phyloP scores from a whole-genome alignment of 2,329 filamentous ascomycete genomes.

The Aspergillus spinulosporus region DNA sequence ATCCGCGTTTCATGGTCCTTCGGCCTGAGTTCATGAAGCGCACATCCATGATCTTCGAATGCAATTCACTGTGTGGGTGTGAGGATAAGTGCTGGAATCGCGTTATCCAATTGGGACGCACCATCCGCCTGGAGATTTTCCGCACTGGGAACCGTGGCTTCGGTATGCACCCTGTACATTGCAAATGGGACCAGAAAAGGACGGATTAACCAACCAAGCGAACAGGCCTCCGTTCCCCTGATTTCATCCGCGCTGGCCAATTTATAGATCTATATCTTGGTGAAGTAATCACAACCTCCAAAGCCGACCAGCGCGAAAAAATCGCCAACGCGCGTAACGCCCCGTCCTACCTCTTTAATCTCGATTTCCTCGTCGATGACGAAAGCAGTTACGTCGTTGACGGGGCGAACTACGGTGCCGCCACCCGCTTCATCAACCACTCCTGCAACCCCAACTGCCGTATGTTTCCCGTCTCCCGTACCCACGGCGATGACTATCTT shows the following conservation, averaged over 20 bases:
- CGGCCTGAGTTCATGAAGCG: slow-evolving; percentile 32
- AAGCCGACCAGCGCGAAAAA: slow-evolving; percentile 42
- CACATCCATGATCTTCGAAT: slow-evolving; percentile 45
- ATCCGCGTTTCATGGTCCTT: slow-evolving; percentile 27
- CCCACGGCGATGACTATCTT: slow-evolving; percentile 41
- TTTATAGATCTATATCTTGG: slow-evolving; percentile 50
- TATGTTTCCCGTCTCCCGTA: slow-evolving; percentile 45
- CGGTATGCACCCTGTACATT: slow-evolving; percentile 27
- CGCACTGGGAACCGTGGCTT: slow-evolving; percentile 44
- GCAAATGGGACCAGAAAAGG: too few relatives aligned
- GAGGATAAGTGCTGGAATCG: slow-evolving; percentile 42
- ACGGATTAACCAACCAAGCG: slow-evolving; percentile 12
- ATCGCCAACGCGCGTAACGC: slow-evolving; percentile 26
- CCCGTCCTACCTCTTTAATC: slow-evolving; percentile 45
- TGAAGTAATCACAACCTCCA: slow-evolving; percentile 43
- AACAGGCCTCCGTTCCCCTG: slow-evolving; percentile 42
- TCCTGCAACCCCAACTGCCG: slow-evolving; percentile 51
- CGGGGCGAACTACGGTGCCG: slow-evolving; percentile 43
- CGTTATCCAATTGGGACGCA: slow-evolving; percentile 44
- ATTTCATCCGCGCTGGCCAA: slow-evolving; percentile 42
- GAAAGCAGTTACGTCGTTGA: slow-evolving; percentile 44
- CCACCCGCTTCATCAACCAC: slow-evolving; percentile 51
- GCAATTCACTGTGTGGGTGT: slow-evolving; percentile 42
- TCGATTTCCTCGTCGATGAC: slow-evolving; percentile 40
- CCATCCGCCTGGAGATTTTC: slow-evolving; percentile 45